A percentile compares a stretch with the other conserved stretches of the same genome.
Conservation (phyloP, 148 eudicot genomes). For the Fagopyrum tataricum region DNA sequence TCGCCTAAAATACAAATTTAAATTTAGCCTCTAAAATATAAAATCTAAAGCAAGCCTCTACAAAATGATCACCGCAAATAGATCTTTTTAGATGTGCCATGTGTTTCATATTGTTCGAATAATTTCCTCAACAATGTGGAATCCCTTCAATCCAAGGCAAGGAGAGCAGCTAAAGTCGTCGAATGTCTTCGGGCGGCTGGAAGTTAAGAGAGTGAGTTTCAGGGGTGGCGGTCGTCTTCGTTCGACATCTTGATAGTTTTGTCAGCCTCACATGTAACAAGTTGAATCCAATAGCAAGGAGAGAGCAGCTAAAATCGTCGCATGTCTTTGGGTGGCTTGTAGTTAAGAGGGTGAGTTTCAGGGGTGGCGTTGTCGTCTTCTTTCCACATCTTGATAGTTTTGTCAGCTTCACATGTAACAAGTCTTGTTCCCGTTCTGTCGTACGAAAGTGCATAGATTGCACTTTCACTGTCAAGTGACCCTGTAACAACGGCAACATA, state of each 20-base stretch:
- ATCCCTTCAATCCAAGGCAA: too few species aligned
- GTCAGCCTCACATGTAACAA: constrained; percentile 93
- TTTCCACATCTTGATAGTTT: constrained; percentile 99
- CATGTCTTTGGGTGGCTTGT: constrained; percentile 92
- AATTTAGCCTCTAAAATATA: too few species aligned
- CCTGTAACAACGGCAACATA: constrained; percentile 31
- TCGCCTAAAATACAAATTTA: too few species aligned
- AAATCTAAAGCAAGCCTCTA: too few species aligned
- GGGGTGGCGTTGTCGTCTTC: constrained; percentile 94
- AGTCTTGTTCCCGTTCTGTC: constrained; percentile 81
- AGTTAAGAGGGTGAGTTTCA: constrained; percentile 85
- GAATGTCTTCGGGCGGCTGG: constrained; percentile 89
- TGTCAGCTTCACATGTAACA: constrained; percentile 94
- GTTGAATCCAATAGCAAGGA: constrained; percentile 6
- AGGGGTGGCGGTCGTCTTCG: constrained; percentile 91
- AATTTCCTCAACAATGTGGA: neutral
- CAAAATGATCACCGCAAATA: too few species aligned
- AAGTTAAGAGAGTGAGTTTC: constrained; percentile 87
- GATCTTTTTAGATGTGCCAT: too few species aligned
- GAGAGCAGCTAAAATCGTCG: constrained; percentile 46
- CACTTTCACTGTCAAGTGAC: constrained; percentile 92
- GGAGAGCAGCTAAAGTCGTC: constrained; percentile 82
- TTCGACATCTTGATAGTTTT: constrained; percentile 99
- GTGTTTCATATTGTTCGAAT: too few species aligned
- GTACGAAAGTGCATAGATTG: constrained; percentile 69